Evolutionary conservation across 2,329 filamentous ascomycete species (phyloP).

Genomic region (Paraconiothyrium brasiliense): DNA sequence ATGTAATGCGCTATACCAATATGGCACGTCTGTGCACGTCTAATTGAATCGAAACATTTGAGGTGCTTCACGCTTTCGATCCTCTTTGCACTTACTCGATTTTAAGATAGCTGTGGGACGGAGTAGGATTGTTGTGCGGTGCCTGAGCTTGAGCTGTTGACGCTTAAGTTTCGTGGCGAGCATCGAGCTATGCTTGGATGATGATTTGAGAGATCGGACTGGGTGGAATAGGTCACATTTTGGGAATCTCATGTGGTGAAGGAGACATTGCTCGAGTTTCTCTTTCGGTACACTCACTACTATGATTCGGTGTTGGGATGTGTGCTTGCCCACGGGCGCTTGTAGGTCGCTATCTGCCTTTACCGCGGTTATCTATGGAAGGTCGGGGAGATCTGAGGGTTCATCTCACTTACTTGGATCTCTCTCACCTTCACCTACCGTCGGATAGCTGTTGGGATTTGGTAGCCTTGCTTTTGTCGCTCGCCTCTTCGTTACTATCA

Average conservation of each 20-base stretch:
- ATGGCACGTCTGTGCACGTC: background rate
- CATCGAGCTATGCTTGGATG: too few relatives aligned
- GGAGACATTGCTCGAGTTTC: too few relatives aligned
- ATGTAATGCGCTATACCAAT: background rate
- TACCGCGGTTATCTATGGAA: background rate
- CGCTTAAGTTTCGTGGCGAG: too few relatives aligned
- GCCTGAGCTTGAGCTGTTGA: too few relatives aligned
- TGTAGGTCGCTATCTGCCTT: background rate
- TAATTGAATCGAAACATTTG: background rate
- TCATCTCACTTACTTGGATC: background rate
- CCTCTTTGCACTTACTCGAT: background rate
- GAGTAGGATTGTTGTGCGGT: too few relatives aligned
- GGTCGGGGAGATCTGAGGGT: background rate
- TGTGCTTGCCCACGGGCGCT: background rate
- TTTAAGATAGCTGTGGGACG: background rate
- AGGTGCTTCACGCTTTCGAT: background rate
- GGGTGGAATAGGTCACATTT: too few relatives aligned
- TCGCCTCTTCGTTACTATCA: too few relatives aligned
- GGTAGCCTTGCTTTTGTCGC: too few relatives aligned
- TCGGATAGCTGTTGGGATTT: too few relatives aligned
- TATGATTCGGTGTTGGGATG: background rate
- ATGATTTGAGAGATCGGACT: too few relatives aligned
- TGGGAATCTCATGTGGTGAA: too few relatives aligned
- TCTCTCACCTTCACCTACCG: background rate
- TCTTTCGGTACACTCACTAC: too few relatives aligned